A percentile compares a stretch with the other conserved stretches of the same genome.
Conservation (phyloP, 352 stramenopile species). For the Hyaloperonospora brassicae region DNA sequence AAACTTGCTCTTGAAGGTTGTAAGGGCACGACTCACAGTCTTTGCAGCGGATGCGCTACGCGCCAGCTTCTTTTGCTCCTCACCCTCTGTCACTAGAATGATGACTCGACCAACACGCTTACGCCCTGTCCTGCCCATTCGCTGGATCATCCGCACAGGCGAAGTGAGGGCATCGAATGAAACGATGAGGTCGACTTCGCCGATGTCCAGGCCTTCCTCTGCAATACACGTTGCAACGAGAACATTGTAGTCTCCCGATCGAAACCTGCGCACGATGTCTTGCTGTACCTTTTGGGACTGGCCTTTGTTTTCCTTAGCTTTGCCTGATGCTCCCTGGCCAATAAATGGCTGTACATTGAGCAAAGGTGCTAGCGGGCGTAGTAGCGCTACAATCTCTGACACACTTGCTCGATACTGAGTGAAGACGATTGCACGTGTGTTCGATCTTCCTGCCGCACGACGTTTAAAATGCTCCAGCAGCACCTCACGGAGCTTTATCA, state of each 20-base stretch:
- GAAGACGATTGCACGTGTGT: constrained; percentile 96
- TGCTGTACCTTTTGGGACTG: constrained; percentile 94
- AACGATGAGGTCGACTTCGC: constrained; percentile 91
- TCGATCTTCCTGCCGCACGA: constrained; percentile 54
- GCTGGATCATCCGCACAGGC: constrained; percentile 92
- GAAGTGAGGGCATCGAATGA: constrained; percentile 91
- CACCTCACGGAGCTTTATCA: constrained; percentile 88
- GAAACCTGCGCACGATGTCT: constrained; percentile 89
- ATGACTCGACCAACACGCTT: constrained; percentile 90
- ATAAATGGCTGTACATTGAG: constrained; percentile 91
- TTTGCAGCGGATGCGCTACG: constrained; percentile 71
- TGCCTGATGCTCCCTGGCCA: constrained; percentile 85
- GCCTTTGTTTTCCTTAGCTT: constrained; percentile 76
- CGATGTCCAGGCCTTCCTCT: constrained; percentile 94
- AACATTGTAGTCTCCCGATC: constrained; percentile 84
- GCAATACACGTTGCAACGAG: constrained; percentile 93
- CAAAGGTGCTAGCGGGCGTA: constrained; percentile 58
- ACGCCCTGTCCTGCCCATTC: constrained; percentile 93
- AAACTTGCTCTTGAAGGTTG: constrained; percentile 87
- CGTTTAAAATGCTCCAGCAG: constrained; percentile 78
- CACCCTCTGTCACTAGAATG: constrained; percentile 83
- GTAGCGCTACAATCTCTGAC: constrained; percentile 85
- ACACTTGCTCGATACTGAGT: constrained; percentile 94
- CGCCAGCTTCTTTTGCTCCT: constrained; percentile 85
- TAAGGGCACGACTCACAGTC: constrained; percentile 69